These are phyloP conservation scores for Paecilomyces sp. DNA, from an alignment of 2,329 filamentous ascomycete species.

Conservation along the genomic window DNA sequence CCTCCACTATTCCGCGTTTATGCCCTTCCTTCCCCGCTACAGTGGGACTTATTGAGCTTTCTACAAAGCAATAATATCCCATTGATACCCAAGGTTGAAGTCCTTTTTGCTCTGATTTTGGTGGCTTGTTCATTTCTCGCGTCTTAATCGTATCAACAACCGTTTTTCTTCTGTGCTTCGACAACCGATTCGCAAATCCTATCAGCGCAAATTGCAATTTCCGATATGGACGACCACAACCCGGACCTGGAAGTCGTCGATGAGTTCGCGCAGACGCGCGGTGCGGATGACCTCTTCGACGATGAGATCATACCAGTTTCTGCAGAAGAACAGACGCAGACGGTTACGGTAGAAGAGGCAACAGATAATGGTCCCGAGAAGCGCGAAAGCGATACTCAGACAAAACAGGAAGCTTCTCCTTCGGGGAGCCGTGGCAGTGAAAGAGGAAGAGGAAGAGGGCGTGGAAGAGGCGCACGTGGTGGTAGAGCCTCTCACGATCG, in stretches of 20 bases:
- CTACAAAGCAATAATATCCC: background rate
- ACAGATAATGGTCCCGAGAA: slow-evolving; percentile 9
- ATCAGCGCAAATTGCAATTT: background rate
- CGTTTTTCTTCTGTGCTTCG: background rate
- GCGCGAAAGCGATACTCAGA: slow-evolving; percentile 9
- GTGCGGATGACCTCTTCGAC: slow-evolving; percentile 44
- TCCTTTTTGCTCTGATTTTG: background rate
- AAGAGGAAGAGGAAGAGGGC: slow-evolving; percentile 21
- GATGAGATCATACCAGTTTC: slow-evolving; percentile 43
- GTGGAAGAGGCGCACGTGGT: slow-evolving; percentile 18
- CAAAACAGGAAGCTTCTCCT: slow-evolving; percentile 15
- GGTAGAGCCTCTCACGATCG: slow-evolving; percentile 13
- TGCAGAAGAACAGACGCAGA: slow-evolving; percentile 19
- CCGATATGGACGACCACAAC: slow-evolving; percentile 3
- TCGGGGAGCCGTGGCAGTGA: slow-evolving; percentile 23
- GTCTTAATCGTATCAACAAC: background rate
- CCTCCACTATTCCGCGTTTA: background rate
- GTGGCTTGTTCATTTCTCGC: background rate
- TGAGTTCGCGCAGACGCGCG: slow-evolving; percentile 44
- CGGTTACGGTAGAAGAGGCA: slow-evolving; percentile 9
- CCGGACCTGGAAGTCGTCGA: slow-evolving; percentile 27
- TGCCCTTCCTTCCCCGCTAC: background rate
- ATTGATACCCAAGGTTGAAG: background rate
- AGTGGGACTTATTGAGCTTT: background rate
- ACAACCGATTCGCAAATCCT: background rate